These are phyloP conservation scores for Collybia sordida DNA, from an alignment of 768 basidiomycete species.

Conservation along the genomic window DNA sequence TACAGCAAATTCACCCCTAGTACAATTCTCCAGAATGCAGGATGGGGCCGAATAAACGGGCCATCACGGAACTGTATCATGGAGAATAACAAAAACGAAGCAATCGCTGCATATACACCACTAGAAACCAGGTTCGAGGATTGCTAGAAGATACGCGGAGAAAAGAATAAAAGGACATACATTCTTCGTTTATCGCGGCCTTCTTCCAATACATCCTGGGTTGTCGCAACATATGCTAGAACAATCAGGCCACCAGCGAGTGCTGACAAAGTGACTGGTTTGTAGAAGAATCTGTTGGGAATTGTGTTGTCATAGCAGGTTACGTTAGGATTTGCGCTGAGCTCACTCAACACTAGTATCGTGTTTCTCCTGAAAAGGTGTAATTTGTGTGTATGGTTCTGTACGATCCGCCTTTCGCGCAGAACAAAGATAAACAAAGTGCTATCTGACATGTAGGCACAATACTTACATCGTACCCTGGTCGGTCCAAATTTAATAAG, in stretches of 20 bases:
- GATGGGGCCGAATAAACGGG: constrained; percentile 86
- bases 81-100: constrained; percentile 76
- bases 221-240: constrained; percentile 80
- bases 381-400: constrained; percentile 80
- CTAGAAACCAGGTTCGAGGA: constrained; percentile 33
- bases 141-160: constrained; percentile 2
- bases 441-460: constrained; percentile 17
- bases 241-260: constrained; percentile 64
- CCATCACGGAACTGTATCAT: constrained; percentile 91
- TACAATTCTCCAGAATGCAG: constrained; percentile 80
- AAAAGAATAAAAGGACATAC: constrained; percentile 43
- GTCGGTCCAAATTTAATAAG: constrained; percentile 14
- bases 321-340: not conserved
- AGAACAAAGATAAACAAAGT: constrained; percentile 16
- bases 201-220: constrained; percentile 83
- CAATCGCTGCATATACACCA: constrained; percentile 73
- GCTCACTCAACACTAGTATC: constrained; percentile 84
- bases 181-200: constrained; percentile 78
- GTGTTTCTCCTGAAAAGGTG: constrained; percentile 79
- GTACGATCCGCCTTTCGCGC: constrained; percentile 71
- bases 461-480: constrained; percentile 83
- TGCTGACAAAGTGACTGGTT: constrained; percentile 76
- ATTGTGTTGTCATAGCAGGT: too few species aligned
- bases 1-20: constrained; percentile 83
- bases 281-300: constrained; percentile 76